Percentiles rank a stretch among this genome's conserved stretches.
phyloP scores from a whole-genome alignment of 2,329 filamentous ascomycete species.

The Sarocladium kiliense region DNA sequence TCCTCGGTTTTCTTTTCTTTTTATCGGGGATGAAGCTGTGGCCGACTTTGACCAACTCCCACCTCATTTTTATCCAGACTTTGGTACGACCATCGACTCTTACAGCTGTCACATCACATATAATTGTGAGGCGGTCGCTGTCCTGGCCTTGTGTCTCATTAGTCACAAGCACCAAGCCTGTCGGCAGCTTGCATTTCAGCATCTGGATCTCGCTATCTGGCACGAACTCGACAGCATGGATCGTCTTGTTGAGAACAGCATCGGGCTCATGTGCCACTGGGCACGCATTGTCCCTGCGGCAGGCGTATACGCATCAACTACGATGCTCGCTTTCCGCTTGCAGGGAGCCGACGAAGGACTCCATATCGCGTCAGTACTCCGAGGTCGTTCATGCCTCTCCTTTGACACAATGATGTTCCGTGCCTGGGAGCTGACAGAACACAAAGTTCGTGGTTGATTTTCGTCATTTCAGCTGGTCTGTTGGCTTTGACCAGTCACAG shows the following conservation, averaged over 20 bases:
- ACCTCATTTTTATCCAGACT: background rate
- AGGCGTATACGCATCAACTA: background rate
- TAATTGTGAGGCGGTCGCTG: background rate
- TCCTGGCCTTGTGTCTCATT: background rate
- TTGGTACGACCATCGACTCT: background rate
- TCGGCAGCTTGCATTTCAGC: background rate
- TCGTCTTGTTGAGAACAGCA: background rate
- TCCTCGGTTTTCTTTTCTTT: background rate
- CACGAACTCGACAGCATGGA: background rate
- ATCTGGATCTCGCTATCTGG: background rate
- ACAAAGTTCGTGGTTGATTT: background rate
- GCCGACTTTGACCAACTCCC: background rate
- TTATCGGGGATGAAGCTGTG: background rate
- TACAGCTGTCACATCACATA: background rate
- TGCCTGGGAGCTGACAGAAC: constrained; percentile 5
- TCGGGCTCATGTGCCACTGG: background rate
- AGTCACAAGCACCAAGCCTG: background rate
- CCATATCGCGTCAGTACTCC: background rate
- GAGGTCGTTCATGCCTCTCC: background rate
- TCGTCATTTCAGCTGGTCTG: background rate
- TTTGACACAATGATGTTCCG: background rate
- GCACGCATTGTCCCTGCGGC: constrained; percentile 1
- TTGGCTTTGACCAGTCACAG: background rate
- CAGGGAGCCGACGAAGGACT: background rate
- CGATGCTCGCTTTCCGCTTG: background rate